Evolutionary conservation across 495 filamentous ascomycete genomes (phyloP).

Genomic region (Aspergillus bertholletiae): DNA sequence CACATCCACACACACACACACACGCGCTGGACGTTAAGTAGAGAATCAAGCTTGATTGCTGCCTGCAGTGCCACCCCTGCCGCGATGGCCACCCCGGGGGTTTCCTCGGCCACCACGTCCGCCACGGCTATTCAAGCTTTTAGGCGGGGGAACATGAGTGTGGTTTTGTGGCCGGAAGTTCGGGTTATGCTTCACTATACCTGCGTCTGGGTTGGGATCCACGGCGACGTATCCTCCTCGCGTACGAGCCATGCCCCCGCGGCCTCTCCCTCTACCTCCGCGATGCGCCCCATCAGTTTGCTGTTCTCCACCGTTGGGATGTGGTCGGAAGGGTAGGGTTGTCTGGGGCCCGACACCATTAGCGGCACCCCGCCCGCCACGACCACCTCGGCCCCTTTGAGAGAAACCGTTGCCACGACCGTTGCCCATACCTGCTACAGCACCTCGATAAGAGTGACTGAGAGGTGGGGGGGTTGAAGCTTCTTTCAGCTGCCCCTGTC

Average conservation of each 20-base stretch:
- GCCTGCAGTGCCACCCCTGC: conserved; percentile 12
- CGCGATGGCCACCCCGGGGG: conserved; percentile 10
- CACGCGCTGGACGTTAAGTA: not conserved
- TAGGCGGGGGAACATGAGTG: conserved; percentile 74
- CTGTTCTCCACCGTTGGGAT: conserved; percentile 24
- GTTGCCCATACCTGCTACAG: conserved; percentile 43
- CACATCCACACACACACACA: not conserved
- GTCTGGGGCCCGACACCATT: conserved; percentile 36
- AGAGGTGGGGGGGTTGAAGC: conserved; percentile 67
- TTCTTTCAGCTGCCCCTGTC: conserved; percentile 65
- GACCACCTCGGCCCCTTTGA: conserved; percentile 29
- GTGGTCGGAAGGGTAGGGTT: conserved; percentile 35
- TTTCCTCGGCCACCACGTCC: conserved; percentile 46
- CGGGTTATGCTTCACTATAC: conserved; percentile 48
- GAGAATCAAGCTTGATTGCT: not conserved
- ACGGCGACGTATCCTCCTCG: conserved; percentile 51
- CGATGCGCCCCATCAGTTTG: conserved; percentile 19
- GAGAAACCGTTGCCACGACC: conserved; percentile 23
- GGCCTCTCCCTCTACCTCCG: conserved; percentile 26
- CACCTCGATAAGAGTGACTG: conserved; percentile 68
- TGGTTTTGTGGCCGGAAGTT: conserved; percentile 61
- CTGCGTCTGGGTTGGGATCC: conserved; percentile 49
- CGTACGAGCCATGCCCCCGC: conserved; percentile 26
- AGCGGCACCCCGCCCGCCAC: conserved; percentile 33
- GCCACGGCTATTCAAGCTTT: conserved; percentile 57